Conservation (phyloP, 441 rosid genomes). For the Jatropha podagrica region DNA sequence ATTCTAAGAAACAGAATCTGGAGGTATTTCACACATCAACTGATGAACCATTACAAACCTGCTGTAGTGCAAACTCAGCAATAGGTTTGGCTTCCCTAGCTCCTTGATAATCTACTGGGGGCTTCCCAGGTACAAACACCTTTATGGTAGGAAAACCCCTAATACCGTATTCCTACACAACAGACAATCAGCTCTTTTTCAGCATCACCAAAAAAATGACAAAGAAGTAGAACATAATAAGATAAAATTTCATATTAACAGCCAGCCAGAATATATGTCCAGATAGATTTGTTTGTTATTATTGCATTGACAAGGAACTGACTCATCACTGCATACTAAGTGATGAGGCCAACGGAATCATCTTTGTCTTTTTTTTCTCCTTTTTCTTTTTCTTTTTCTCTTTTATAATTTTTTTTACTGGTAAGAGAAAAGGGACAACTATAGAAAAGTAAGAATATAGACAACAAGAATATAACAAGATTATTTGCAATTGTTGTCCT, state of each 20-base stretch:
- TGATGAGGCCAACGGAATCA: neutral
- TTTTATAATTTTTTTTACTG: neutral
- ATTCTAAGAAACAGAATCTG: neutral
- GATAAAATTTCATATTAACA: neutral
- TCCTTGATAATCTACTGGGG: slow-evolving; percentile 94
- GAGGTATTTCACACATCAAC: slow-evolving; percentile 1
- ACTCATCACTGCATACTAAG: neutral
- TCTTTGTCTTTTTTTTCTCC: neutral
- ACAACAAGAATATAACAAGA: neutral
- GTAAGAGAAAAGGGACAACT: neutral
- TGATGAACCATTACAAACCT: slow-evolving; percentile 50
- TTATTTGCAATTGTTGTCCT: neutral
- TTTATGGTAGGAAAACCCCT: slow-evolving; percentile 93
- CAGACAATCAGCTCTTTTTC: slow-evolving; percentile 18
- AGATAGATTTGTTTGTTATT: neutral
- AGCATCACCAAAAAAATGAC: neutral
- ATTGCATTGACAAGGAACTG: neutral
- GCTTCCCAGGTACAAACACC: slow-evolving; percentile 88
- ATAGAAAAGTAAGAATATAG: neutral
- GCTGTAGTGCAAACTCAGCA: slow-evolving; percentile 78
- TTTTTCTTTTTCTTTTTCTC: too few species aligned
- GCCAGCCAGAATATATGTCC: neutral
- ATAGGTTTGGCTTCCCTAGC: slow-evolving; percentile 94
- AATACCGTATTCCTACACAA: slow-evolving; percentile 84
- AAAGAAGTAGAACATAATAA: neutral